A percentile compares a stretch with the other conserved stretches of the same genome.
These are phyloP conservation scores for Phytophthora nicotianae DNA, from an alignment of 352 stramenopile species.

Conservation along the genomic window DNA sequence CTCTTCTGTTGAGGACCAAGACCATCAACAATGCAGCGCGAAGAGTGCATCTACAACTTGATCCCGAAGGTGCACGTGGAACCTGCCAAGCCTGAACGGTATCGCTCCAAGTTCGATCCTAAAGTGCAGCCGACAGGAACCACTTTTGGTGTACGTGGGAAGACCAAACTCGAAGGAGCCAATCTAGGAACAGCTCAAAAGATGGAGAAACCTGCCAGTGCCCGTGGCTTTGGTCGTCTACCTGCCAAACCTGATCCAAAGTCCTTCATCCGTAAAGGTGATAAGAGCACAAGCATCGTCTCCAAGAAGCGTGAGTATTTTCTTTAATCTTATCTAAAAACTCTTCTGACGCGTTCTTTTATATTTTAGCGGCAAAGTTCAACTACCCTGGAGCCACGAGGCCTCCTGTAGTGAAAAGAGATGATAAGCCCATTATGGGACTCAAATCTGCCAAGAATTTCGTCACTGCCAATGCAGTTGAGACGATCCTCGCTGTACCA, in stretches of 20 bases:
- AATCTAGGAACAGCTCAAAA: conserved; percentile 61
- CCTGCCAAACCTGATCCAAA: conserved; percentile 72
- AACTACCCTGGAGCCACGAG: conserved; percentile 69
- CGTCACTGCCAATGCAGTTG: conserved; percentile 92
- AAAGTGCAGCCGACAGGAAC: conserved; percentile 81
- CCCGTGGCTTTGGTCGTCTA: conserved; percentile 67
- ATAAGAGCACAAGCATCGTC: conserved; percentile 55
- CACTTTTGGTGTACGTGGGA: conserved; percentile 86
- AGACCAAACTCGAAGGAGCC: conserved; percentile 68
- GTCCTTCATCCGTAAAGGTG: conserved; percentile 72
- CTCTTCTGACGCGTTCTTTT: background rate
- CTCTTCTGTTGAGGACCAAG: conserved; percentile 6
- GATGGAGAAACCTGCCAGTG: conserved; percentile 54
- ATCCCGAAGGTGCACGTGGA: conserved; percentile 77
- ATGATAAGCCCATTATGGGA: conserved; percentile 93
- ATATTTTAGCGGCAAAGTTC: conserved; percentile 62
- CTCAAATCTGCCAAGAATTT: conserved; percentile 94
- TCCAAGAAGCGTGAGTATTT: conserved; percentile 42
- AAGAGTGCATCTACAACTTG: conserved; percentile 93
- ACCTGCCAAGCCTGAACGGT: conserved; percentile 82
- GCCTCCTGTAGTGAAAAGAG: conserved; percentile 71
- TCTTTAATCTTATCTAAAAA: conserved; percentile 3
- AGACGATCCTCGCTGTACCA: conserved; percentile 88
- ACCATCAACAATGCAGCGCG: conserved; percentile 61
- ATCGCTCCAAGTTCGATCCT: conserved; percentile 89